Evolutionary conservation across 2,329 filamentous ascomycete species (phyloP).

Genomic region (Dothiorella sarmentorum): DNA sequence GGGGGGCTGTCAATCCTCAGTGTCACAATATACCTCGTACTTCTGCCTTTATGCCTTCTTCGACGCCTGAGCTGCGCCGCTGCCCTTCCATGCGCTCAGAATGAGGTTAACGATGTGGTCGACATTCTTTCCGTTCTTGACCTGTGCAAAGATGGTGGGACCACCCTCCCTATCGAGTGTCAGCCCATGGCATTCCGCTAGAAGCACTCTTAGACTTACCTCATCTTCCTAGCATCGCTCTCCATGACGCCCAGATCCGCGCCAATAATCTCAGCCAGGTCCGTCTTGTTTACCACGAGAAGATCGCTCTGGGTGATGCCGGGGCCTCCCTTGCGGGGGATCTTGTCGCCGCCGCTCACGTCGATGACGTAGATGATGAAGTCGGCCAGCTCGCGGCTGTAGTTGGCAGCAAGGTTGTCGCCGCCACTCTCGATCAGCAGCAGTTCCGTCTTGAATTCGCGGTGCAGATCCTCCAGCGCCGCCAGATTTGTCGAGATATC

Average conservation of each 20-base stretch:
- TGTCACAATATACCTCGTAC: too few relatives aligned
- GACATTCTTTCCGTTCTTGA: constrained; percentile 86
- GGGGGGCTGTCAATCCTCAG: not conserved
- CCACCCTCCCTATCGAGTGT: constrained; percentile 67
- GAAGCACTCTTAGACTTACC: constrained; percentile 24
- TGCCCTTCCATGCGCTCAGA: constrained; percentile 86
- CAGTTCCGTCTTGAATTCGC: constrained; percentile 73
- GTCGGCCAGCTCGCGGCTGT: constrained; percentile 89
- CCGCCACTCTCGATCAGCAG: constrained; percentile 93
- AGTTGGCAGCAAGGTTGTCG: constrained; percentile 96
- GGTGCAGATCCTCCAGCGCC: constrained; percentile 84
- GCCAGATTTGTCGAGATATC: constrained; percentile 93
- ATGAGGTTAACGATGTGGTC: constrained; percentile 86
- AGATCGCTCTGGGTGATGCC: constrained; percentile 96
- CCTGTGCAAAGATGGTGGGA: constrained; percentile 91
- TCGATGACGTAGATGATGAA: constrained; percentile 99
- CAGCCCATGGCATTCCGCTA: not conserved
- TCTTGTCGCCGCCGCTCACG: constrained; percentile 93
- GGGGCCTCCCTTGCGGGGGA: constrained; percentile 90
- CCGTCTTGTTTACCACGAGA: constrained; percentile 94
- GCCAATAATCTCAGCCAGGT: constrained; percentile 84
- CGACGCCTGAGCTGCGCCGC: constrained; percentile 60
- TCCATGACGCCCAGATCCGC: constrained; percentile 94
- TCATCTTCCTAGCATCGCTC: constrained; percentile 85
- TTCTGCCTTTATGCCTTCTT: not conserved